Percentiles rank a stretch among this genome's conserved stretches.
phyloP scores from a whole-genome alignment of 2,329 filamentous ascomycete species.

The Colletotrichum acutatum region DNA sequence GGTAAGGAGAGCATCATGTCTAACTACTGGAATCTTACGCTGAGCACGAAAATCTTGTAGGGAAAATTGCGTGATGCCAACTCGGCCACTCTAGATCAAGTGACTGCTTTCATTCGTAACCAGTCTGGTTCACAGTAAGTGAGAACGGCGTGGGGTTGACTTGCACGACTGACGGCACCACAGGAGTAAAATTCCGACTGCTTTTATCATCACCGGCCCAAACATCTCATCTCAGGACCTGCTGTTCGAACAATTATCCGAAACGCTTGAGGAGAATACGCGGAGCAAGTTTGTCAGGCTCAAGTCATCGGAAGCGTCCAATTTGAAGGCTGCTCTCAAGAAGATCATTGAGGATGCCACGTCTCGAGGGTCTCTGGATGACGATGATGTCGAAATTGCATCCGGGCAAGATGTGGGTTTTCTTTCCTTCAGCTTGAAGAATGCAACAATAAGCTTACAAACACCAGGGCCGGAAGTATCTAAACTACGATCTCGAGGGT shows the following conservation, averaged over 20 bases:
- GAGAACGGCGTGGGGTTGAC: not conserved
- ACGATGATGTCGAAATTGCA: constrained; percentile 63
- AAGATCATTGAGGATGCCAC: constrained; percentile 77
- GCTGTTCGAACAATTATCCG: constrained; percentile 77
- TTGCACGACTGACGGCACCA: not conserved
- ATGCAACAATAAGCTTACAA: constrained; percentile 30
- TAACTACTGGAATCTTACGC: not conserved
- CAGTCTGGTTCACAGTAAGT: constrained; percentile 42
- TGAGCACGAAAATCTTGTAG: constrained; percentile 45
- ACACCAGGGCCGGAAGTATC: constrained; percentile 68
- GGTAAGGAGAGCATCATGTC: constrained; percentile 48
- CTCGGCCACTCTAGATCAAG: constrained; percentile 67
- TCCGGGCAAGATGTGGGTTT: constrained; percentile 59
- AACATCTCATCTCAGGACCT: constrained; percentile 81
- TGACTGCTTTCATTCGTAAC: constrained; percentile 65
- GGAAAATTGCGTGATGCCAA: constrained; percentile 70
- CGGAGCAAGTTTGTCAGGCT: constrained; percentile 72
- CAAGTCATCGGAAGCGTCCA: constrained; percentile 76
- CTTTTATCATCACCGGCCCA: constrained; percentile 81
- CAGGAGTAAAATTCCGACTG: constrained; percentile 69
- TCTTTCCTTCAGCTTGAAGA: not conserved
- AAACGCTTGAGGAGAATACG: constrained; percentile 59
- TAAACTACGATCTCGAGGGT: constrained; percentile 83
- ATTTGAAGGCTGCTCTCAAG: constrained; percentile 78
- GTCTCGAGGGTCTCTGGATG: constrained; percentile 53